phyloP scores from a whole-genome alignment of 2,329 filamentous ascomycete species.

The Rhynchosporium secalis region DNA sequence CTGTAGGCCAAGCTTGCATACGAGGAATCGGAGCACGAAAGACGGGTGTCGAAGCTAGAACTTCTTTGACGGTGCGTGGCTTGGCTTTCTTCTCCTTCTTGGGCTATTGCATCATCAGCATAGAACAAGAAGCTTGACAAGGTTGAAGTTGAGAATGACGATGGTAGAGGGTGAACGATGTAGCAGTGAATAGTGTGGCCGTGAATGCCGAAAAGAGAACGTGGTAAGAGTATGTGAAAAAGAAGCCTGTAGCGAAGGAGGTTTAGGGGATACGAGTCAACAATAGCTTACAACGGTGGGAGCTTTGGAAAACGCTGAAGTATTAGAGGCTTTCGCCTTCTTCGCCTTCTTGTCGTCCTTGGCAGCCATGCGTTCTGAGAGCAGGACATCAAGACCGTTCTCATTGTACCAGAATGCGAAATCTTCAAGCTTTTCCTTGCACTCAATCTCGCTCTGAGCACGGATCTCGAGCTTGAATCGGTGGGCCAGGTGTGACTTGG shows the following conservation, averaged over 20 bases:
- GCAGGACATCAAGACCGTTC: slow-evolving; percentile 68
- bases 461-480: slow-evolving; percentile 80
- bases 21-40: slow-evolving; percentile 38
- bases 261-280: no score
- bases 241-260: not conserved
- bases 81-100: slow-evolving; percentile 25
- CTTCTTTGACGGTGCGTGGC: slow-evolving; percentile 16
- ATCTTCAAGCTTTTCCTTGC: slow-evolving; percentile 59
- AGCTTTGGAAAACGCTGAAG: not conserved
- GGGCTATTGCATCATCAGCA: not conserved
- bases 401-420: slow-evolving; percentile 79
- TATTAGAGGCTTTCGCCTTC: slow-evolving; percentile 22
- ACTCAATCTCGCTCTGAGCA: slow-evolving; percentile 64
- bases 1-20: slow-evolving; percentile 35
- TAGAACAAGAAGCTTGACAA: not conserved
- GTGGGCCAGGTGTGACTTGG: slow-evolving; percentile 86
- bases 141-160: not conserved
- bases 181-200: not conserved
- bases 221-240: no score
- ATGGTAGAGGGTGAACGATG: not conserved
- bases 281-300: slow-evolving; percentile 22
- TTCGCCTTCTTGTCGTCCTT: slow-evolving; percentile 68
- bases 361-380: slow-evolving; percentile 74
- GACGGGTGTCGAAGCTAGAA: slow-evolving; percentile 22
- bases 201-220: not conserved